Conservation (phyloP, 176 grass and related monocot species). For the Urochloa ruziziensis region DNA sequence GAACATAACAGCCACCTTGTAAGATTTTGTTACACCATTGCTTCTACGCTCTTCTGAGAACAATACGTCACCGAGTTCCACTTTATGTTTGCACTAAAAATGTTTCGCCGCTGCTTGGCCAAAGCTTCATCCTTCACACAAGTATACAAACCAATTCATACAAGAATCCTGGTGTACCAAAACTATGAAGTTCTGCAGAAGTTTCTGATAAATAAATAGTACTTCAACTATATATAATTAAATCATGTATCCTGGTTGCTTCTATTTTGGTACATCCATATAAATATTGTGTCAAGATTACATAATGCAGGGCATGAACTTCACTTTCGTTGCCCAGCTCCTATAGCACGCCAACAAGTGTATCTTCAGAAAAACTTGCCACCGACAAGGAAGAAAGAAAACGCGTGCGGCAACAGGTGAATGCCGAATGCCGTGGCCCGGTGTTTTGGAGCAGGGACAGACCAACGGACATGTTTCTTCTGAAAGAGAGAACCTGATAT, state of each 20-base stretch:
- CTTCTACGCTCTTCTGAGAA: neutral
- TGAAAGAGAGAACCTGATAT: neutral
- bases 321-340: neutral
- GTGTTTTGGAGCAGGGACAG: neutral
- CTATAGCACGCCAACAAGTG: neutral
- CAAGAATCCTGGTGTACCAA: neutral
- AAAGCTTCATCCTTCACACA: slow-evolving; percentile 47
- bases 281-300: neutral
- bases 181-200: neutral
- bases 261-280: neutral
- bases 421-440: neutral
- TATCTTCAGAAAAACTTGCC: neutral
- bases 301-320: neutral
- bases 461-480: neutral
- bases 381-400: neutral
- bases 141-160: slow-evolving; percentile 16
- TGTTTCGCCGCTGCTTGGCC: neutral
- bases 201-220: no score
- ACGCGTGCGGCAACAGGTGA: neutral
- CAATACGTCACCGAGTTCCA: no score
- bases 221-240: no score
- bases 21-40: no score
- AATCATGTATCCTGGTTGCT: no score
- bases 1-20: no score
- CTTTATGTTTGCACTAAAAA: neutral